Percentiles rank a stretch among this genome's conserved stretches.
phyloP scores from a whole-genome alignment of 2,329 filamentous ascomycete species.

The Aphanocladium album region DNA sequence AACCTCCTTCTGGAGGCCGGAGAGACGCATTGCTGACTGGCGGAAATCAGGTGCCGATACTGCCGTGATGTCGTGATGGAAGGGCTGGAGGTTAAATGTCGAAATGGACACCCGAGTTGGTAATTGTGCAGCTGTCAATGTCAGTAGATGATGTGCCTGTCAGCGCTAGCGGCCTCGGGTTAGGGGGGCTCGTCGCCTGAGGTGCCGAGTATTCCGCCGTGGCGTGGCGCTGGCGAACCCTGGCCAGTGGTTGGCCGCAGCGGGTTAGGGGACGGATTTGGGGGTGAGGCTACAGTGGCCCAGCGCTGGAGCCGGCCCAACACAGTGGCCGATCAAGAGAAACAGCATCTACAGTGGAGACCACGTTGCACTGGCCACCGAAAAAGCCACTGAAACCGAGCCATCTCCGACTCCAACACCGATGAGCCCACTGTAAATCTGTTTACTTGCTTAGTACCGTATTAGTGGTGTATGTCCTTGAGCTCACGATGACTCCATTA shows the following conservation, averaged over 20 bases:
- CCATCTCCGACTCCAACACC: not conserved
- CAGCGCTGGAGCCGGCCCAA: not conserved
- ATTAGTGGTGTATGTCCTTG: not conserved
- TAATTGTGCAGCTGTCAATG: slow-evolving; percentile 8
- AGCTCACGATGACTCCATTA: not conserved
- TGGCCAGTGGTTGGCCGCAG: not conserved
- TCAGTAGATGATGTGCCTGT: slow-evolving; percentile 5
- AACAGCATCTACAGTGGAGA: not conserved
- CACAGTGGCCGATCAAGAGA: not conserved
- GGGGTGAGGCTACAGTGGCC: not conserved
- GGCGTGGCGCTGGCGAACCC: not conserved
- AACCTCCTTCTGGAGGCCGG: slow-evolving; percentile 87
- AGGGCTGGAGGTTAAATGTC: not conserved
- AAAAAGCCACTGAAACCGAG: not conserved
- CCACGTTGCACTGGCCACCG: not conserved
- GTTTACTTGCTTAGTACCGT: not conserved
- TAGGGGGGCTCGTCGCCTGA: not conserved
- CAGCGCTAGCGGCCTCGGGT: slow-evolving; percentile 3
- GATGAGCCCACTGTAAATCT: not conserved
- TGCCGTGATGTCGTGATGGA: slow-evolving; percentile 6
- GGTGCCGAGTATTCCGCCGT: not conserved
- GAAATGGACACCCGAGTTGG: slow-evolving; percentile 5
- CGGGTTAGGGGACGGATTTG: not conserved
- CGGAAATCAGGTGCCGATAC: not conserved
- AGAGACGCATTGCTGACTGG: slow-evolving; percentile 45